Evolutionary conservation across 257 asterid genomes (phyloP), one percentile per base, ranked within the genome.

Genomic region (Przewalskia tangutica): DNA sequence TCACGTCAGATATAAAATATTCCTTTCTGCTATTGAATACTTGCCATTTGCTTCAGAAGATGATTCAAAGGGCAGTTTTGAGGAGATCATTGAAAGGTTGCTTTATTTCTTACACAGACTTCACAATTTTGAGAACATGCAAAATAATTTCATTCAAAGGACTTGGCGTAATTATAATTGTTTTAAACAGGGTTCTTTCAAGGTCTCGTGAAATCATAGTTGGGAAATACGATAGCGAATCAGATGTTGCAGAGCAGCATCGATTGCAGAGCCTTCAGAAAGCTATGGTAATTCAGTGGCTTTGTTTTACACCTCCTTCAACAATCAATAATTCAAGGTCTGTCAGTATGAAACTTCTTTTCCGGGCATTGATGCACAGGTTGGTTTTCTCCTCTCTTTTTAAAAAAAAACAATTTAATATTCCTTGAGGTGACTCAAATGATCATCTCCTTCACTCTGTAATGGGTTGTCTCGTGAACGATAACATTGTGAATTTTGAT

Each of bases 271-370:
- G 98, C 86, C 93, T 90, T 82, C 95, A 91, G 86, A 96, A 96
- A 90, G 98, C 99, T 62, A 89, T 91, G 93, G 98, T 91, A 81
- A 85, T 96, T 84, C 99, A 96, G 85, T 96, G 99, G 99, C 98
- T 96, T 54, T 96, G 99, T 89, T 96, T 96, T 89, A 96, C 99
- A 13, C 98, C 99, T 88, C 99, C 99, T 63, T 93, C 98, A 44
- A 92, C 97, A 71, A 91, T 96, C 83, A 90, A 89, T 81, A 90
- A 93, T 89, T 94, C 90, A 82, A 85, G 84, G 82, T 81, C 79
- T 85, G 97, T 96, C 82, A 82, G 93, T 79, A 89, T 86, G 84
- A 94, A 91, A 89, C 95, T 96, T 76, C 92, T 90, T 60, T 88
- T 89, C 66, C 90, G 94, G 82, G 98, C 99, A 77, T 86, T 96